phyloP scores from a whole-genome alignment of 2,329 filamentous ascomycete species.

The Penicillium sp. region DNA sequence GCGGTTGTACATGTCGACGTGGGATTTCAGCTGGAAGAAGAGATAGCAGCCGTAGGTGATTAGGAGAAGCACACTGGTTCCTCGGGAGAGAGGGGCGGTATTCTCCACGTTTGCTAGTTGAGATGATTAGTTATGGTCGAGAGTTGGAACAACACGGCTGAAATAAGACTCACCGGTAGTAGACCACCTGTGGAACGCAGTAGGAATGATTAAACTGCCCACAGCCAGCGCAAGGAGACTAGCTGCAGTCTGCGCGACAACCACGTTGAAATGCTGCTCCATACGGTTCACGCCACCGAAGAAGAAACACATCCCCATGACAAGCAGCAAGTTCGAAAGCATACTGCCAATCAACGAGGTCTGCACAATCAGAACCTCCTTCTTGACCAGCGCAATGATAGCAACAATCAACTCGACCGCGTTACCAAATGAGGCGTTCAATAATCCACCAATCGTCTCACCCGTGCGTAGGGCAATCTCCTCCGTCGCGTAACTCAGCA shows the following conservation, averaged over 20 bases:
- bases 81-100: slow-evolving; percentile 31
- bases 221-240: slow-evolving; percentile 75
- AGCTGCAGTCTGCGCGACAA: slow-evolving; percentile 83
- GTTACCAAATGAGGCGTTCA: slow-evolving; percentile 88
- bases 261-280: slow-evolving; percentile 87
- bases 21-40: slow-evolving; percentile 85
- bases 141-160: background rate
- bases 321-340: slow-evolving; percentile 80
- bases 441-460: slow-evolving; percentile 78
- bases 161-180: slow-evolving; percentile 11
- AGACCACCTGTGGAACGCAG: slow-evolving; percentile 66
- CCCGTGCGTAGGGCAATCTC: slow-evolving; percentile 70
- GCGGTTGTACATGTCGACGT: slow-evolving; percentile 71
- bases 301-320: slow-evolving; percentile 91
- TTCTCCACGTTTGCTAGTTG: background rate
- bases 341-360: slow-evolving; percentile 90
- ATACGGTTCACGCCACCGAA: slow-evolving; percentile 71
- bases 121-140: background rate
- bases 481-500: slow-evolving; percentile 84
- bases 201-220: slow-evolving; percentile 79
- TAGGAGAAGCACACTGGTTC: slow-evolving; percentile 70
- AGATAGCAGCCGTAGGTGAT: slow-evolving; percentile 80
- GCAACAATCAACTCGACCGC: slow-evolving; percentile 86
- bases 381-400: slow-evolving; percentile 70
- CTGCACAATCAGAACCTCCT: slow-evolving; percentile 78